Percentiles rank a stretch among this genome's conserved stretches.
These are phyloP conservation scores for Cladosporium sphaerospermum DNA, from an alignment of 2,329 filamentous ascomycete genomes.

Conservation along the genomic window DNA sequence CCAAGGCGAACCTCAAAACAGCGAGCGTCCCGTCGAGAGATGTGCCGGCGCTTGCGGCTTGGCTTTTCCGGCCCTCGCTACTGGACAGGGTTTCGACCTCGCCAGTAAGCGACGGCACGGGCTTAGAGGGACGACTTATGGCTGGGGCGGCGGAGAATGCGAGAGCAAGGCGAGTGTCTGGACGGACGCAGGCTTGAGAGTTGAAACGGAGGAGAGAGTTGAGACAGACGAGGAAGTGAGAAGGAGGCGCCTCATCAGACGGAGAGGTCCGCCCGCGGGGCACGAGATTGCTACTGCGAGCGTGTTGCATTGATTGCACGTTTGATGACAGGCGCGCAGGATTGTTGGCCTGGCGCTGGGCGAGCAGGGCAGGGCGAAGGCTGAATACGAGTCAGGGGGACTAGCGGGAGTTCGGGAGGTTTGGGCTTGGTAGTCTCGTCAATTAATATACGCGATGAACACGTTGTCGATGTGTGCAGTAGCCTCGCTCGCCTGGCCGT, in stretches of 20 bases:
- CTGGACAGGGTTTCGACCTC: not conserved
- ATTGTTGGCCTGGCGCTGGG: too few species aligned
- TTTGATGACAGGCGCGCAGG: too few species aligned
- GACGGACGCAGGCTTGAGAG: not conserved
- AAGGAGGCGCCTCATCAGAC: not conserved
- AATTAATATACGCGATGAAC: too few species aligned
- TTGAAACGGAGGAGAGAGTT: not conserved
- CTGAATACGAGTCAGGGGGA: too few species aligned
- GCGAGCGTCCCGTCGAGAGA: not conserved
- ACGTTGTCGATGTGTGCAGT: too few species aligned
- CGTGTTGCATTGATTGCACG: too few species aligned
- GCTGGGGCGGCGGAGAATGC: constrained; percentile 3
- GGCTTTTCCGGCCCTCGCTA: constrained; percentile 1
- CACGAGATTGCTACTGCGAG: too few species aligned
- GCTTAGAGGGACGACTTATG: constrained; percentile 1
- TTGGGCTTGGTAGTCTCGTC: too few species aligned
- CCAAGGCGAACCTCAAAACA: not conserved
- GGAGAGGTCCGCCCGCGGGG: too few species aligned
- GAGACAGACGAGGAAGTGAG: not conserved
- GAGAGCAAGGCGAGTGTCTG: constrained; percentile 2
- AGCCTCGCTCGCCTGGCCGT: too few species aligned
- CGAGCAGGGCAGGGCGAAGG: too few species aligned
- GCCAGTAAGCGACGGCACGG: not conserved
- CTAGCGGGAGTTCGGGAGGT: too few species aligned
- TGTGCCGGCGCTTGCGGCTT: not conserved